These are phyloP conservation scores for Amanita phalloides DNA, from an alignment of 768 basidiomycete species.

Conservation along the genomic window DNA sequence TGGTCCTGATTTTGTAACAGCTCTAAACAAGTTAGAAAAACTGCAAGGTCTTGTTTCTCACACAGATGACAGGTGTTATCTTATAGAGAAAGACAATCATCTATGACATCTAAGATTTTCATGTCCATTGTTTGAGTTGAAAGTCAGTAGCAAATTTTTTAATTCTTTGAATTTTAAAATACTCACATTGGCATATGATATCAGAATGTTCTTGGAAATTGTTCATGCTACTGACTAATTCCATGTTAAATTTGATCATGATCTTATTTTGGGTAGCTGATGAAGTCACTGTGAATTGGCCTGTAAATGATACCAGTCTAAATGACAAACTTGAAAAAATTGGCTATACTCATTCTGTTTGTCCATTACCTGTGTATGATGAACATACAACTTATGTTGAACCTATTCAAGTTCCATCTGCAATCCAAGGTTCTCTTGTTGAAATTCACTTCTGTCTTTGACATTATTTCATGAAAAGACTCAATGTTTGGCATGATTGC, in stretches of 20 bases:
- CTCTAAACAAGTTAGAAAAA: neutral
- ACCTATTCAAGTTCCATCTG: neutral
- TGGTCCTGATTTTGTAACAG: neutral
- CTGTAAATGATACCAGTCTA: neutral
- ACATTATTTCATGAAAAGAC: neutral
- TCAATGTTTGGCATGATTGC: neutral
- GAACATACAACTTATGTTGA: neutral
- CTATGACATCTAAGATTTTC: no score
- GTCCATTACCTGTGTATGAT: neutral
- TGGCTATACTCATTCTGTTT: neutral
- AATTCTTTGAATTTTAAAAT: no score
- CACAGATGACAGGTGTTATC: neutral
- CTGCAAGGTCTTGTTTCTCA: neutral
- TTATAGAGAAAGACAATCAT: neutral
- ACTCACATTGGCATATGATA: no score
- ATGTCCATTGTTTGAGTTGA: no score
- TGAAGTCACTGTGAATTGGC: neutral
- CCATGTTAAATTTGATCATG: no score
- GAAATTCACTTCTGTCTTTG: neutral
- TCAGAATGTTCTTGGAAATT: no score
- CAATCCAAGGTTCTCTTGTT: neutral
- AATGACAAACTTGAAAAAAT: neutral
- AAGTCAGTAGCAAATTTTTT: no score
- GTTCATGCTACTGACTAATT: no score
- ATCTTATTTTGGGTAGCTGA: no score